Conservation (phyloP, 1,139 yeast species). For the Hyphopichia buzzinii region DNA sequence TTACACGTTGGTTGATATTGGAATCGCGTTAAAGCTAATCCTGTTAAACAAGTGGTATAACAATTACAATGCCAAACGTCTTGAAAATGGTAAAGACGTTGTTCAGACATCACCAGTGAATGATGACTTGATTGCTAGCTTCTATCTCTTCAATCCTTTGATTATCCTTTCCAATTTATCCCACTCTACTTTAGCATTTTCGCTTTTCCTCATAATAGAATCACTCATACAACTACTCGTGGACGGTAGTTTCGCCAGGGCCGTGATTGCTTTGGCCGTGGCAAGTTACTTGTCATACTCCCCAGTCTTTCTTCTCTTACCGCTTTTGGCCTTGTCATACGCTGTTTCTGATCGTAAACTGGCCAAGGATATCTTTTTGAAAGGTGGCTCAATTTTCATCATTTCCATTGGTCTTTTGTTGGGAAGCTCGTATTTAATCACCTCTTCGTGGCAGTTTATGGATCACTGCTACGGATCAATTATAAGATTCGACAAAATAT, state of each 20-base stretch:
- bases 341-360: conserved; percentile 10
- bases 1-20: conserved; percentile 43
- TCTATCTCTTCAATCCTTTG: conserved; percentile 81
- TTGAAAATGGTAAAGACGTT: conserved; percentile 2
- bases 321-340: conserved; percentile 45
- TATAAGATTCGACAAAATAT: conserved; percentile 61
- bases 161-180: conserved; percentile 65
- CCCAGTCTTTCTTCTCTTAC: conserved; percentile 56
- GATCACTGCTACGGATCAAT: conserved; percentile 61
- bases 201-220: conserved; percentile 55
- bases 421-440: conserved; percentile 26
- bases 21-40: conserved; percentile 43
- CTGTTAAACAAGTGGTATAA: conserved; percentile 38
- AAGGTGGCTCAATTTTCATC: conserved; percentile 25
- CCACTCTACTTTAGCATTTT: conserved; percentile 63
- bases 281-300: conserved; percentile 67
- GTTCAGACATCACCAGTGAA: conserved; percentile 15
- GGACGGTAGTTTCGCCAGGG: conserved; percentile 35
- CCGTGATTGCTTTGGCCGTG: conserved; percentile 56
- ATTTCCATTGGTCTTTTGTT: conserved; percentile 33
- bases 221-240: conserved; percentile 49
- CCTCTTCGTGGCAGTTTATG: conserved; percentile 48
- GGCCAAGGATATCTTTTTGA: conserved; percentile 16
- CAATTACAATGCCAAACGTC: conserved; percentile 23
- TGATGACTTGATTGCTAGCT: conserved; percentile 50